Evolutionary conservation across 805 yeast genomes (phyloP), one percentile per base, ranked within the genome.

Genomic region (Candida ponderosae): DNA sequence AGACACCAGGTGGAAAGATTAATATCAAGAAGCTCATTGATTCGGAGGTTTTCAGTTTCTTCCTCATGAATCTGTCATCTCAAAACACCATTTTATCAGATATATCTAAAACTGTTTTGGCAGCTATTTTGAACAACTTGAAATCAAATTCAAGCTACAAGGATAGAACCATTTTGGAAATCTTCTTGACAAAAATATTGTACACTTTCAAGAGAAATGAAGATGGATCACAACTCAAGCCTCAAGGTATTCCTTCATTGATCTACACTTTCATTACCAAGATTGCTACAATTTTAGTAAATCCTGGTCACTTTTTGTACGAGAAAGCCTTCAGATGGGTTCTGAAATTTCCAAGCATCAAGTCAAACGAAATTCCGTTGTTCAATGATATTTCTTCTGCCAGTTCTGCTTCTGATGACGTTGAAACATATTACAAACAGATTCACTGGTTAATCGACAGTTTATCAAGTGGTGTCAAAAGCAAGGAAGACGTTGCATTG

Each of bases 301-400:
- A 79, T 42, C 96, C 97, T 0, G 75, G 79, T 0, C 90, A 85
- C 43, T 70, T 68, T 47, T 55, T 90, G 17, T 84, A 81, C 56
- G 96, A 88, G 44, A 75, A 76, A 45, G 74, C 76, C 0, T 75
- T 68, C 47, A 71, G 80, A 40, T 86, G 78, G 70, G 66, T 88
- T 10, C 60, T 86, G 26, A 62, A 60, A 36, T 53, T 57, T n/a
- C 68, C 71, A 23, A 45, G 52, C 16, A 45, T 74, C 15, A 58
- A 58, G 29, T 36, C 51, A 0, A 54, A 57, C 37, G 76, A 72
- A 14, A 47, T 74, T 6, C 79, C 80, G 4, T 46, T 75, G 20
- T 60, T 54, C 38, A 53, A 50, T 27, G 59, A 50, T 17, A 56
- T 59, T 24, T 46, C 53, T 7, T 55, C 56, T 4, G 39, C 56